Base-by-base conservation (phyloP, 176 grass and related monocot genomes). In the Sorghum bicolor region DNA sequence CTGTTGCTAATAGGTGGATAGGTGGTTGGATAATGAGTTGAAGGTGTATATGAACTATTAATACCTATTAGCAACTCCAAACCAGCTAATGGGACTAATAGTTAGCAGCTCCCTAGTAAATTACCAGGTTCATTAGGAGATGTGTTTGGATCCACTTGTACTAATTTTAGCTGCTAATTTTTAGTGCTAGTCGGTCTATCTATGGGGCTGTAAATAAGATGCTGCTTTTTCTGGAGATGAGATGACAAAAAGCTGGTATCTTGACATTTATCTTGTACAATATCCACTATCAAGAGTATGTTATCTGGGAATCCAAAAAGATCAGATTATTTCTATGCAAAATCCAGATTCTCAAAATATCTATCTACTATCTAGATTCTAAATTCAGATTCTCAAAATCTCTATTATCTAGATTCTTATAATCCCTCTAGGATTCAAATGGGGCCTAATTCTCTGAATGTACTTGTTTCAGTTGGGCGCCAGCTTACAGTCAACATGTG, bases 401-500 rank as follows among this genome's bases (percentile, higher is more conserved):
- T 10, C n/a, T 24, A 10, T 58, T 60, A 60, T 60, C 53, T 61
- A 61, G 10, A 61, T 61, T 61, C 9, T 61, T 61, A 26, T 61
- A 61, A 5, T 12, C 10, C 55, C 55, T 60, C 10, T 61, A 61
- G 57, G n/a, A 61, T 61, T 61, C n/a, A 26, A 60, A 61, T 1
- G 57, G 57, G 57, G 0, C n/a, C 57, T 61, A 61, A 61, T 19
- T 67, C 24, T 69, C 13, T 69, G 0, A 37, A 53, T 69, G 31
- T 38, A 10, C 64, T 52, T 67, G 43, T 80, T 80, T 80, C 78
- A 69, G 78, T 45, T 80, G 31, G 44, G 64, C 0, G 22, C 64
- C 20, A 69, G 14, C 44, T 80, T 80, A 55, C 78, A 80, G 64
- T 80, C 64, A 25, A 52, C 64, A 36, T 69, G 44, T 80, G 64